Evolutionary conservation across 345 rosid genomes (phyloP).

Genomic region (Hypericum androsaemum): DNA sequence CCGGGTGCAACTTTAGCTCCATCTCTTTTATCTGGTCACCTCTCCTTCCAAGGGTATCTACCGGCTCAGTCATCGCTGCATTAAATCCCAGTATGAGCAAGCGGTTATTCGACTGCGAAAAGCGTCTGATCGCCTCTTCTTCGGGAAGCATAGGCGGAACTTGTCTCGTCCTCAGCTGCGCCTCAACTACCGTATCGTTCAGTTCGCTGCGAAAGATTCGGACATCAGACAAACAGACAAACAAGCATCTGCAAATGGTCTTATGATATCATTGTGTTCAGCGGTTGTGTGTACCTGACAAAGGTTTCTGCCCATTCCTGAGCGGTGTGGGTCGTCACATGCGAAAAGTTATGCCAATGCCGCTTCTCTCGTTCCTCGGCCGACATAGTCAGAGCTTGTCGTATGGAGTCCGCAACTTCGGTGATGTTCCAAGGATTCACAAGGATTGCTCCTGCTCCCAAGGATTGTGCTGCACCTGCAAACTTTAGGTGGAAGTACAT

Average conservation of each 20-base stretch:
- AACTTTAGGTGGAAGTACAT: constrained; percentile 36
- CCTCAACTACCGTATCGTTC: constrained; percentile 95
- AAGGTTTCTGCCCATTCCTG: constrained; percentile 99
- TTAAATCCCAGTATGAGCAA: constrained; percentile 97
- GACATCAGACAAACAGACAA: not conserved
- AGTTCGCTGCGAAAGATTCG: constrained; percentile 59
- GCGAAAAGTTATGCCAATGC: constrained; percentile 64
- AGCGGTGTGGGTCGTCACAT: constrained; percentile 82
- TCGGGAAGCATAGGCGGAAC: constrained; percentile 83
- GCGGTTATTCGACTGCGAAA: constrained; percentile 63
- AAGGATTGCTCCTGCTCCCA: constrained; percentile 97
- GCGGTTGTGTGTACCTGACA: constrained; percentile 49
- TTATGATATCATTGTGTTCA: not conserved
- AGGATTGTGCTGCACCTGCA: constrained; percentile 99
- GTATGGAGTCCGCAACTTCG: constrained; percentile 92
- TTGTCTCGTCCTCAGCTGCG: constrained; percentile 83
- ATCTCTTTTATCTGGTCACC: constrained; percentile 94
- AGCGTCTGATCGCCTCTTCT: constrained; percentile 52
- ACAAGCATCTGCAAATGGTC: too few species aligned
- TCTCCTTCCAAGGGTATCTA: constrained; percentile 80
- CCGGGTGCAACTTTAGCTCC: constrained; percentile 92
- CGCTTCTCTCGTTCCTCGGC: constrained; percentile 88
- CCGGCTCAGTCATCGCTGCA: constrained; percentile 91
- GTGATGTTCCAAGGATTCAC: constrained; percentile 99
- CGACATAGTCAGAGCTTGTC: constrained; percentile 69